Conservation (phyloP, 2,329 filamentous ascomycete genomes). For the Trematosphaeria pertusa region DNA sequence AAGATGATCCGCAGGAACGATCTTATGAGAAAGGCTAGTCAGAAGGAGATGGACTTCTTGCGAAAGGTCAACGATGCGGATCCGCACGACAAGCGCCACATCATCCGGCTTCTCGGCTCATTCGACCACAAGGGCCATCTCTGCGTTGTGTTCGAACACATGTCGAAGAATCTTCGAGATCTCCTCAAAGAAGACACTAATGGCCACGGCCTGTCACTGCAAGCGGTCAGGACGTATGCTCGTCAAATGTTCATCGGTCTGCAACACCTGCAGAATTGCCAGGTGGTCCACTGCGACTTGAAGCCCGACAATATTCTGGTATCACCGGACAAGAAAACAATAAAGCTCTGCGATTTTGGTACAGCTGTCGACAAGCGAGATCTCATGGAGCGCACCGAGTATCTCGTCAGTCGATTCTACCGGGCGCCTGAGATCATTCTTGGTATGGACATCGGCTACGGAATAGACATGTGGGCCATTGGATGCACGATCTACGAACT, state of each 20-base stretch:
- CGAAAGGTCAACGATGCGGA: slow-evolving; percentile 86
- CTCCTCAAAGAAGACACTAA: slow-evolving; percentile 84
- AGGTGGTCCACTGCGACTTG: slow-evolving; percentile 92
- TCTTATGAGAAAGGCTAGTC: slow-evolving; percentile 87
- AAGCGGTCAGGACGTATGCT: slow-evolving; percentile 86
- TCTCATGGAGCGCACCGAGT: slow-evolving; percentile 83
- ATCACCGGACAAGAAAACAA: slow-evolving; percentile 62
- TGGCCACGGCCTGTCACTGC: slow-evolving; percentile 88
- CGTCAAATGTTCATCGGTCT: slow-evolving; percentile 93
- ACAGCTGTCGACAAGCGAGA: slow-evolving; percentile 94
- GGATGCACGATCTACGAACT: slow-evolving; percentile 97
- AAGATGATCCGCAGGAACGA: slow-evolving; percentile 99
- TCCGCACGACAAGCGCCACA: slow-evolving; percentile 86
- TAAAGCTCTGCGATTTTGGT: slow-evolving; percentile 96
- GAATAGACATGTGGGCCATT: slow-evolving; percentile 97
- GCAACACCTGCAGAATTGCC: slow-evolving; percentile 86
- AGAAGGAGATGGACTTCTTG: slow-evolving; percentile 93
- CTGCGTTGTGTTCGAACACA: slow-evolving; percentile 96
- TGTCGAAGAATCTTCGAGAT: slow-evolving; percentile 84
- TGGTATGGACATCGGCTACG: slow-evolving; percentile 93
- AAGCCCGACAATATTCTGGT: slow-evolving; percentile 97
- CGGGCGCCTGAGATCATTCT: slow-evolving; percentile 96
- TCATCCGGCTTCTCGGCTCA: slow-evolving; percentile 83
- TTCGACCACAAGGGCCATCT: slow-evolving; percentile 96
- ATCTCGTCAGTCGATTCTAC: slow-evolving; percentile 96